Conservation (phyloP, 139 green algal genomes). For the Tetradesmus obliquus region DNA sequence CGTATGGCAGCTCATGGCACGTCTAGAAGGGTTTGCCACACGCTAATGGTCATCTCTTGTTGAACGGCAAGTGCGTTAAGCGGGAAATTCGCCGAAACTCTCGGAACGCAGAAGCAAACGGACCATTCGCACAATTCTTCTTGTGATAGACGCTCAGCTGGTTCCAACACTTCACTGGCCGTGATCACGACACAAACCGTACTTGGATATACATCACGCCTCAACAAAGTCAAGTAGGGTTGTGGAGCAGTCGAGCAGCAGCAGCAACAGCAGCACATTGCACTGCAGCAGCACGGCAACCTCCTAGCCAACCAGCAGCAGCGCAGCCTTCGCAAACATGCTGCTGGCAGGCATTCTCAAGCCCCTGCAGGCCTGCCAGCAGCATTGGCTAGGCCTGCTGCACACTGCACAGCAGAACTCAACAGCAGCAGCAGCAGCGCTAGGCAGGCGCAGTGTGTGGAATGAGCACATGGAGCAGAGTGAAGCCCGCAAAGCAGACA, state of each 20-base stretch:
- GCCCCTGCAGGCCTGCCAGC: background rate
- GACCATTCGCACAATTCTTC: background rate
- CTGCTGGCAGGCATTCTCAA: background rate
- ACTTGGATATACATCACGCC: background rate
- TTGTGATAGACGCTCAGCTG: background rate
- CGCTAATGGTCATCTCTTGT: no score
- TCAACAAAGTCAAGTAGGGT: background rate
- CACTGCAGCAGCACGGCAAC: background rate
- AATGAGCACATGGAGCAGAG: slow-evolving; percentile 23
- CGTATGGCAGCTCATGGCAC: no score
- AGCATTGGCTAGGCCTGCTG: background rate
- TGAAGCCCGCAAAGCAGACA: slow-evolving; percentile 47
- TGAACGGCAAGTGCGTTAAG: no score
- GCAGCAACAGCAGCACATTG: background rate
- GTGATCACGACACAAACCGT: no score
- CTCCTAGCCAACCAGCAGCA: background rate
- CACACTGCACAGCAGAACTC: background rate
- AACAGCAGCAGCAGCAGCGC: background rate
- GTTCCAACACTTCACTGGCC: no score
- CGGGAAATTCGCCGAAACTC: background rate
- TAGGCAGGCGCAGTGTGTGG: slow-evolving; percentile 21
- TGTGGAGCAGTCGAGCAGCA: background rate
- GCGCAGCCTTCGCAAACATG: background rate
- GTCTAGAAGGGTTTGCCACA: no score
- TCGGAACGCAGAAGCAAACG: background rate